Base-by-base conservation (phyloP, 148 eudicot genomes). In the Vaccinium corymbosum region DNA sequence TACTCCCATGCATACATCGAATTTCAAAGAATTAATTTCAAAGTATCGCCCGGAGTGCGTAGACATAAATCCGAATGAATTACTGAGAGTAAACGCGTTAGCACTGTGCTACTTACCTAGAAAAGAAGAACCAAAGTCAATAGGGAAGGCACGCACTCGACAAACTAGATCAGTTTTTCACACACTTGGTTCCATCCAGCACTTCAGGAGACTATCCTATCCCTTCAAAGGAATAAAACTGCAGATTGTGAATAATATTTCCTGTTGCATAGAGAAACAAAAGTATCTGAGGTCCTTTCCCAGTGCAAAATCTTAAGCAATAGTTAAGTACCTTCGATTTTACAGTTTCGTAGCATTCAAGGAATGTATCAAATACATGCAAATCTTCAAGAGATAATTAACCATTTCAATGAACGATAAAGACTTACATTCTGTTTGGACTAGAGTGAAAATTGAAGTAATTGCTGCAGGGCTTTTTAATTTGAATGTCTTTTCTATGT, bases 191-290 rank as follows among this genome's bases (percentile, higher is more conserved):
- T 85, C 93, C 91, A 72, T 92, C 93, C 68, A 84, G 46, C 46
- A 76, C 88, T 50, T 84, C 81, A n/a, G 94, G 93, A 78, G 89
- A 77, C 83, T 96, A 94, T 48, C 88, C 88, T 84, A 94, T 74
- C 95, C 97, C 94, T 89, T 48, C 76, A 75, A 80, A 48, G 68
- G 13, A 13, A 38, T 55, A 82, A 66, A 75, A 32, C 6, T 17
- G 78, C 35, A 61, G 1, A 66, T 35, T 32, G 46, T 1, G 9
- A 17, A 22, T 5, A 17, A 14, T 27, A 71, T 71, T 32, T 42
- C 35, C 46, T 29, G 7, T 3, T 35, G 17, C 1, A 10, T 4
- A 4, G 19, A 27, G 46, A 32, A 71, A 71, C 42, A 71, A 32
- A 27, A 32, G 75, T 71, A 71, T 35, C 46, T 71, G 75, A 71